A percentile compares a stretch with the other conserved stretches of the same genome.
Conservation (phyloP, 73 alveolate genomes). For the Paramecium tetraurelia region DNA sequence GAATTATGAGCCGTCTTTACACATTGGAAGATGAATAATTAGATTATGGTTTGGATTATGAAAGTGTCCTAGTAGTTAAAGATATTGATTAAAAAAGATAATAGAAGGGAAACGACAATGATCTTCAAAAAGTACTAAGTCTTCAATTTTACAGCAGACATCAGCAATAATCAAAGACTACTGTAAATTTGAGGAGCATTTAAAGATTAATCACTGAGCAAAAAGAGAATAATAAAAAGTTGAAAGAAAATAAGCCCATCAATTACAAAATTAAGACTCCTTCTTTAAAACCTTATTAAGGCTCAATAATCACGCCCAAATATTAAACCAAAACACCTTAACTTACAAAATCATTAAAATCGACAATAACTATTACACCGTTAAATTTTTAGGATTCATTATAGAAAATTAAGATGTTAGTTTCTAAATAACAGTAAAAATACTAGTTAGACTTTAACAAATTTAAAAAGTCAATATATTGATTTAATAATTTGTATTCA, state of each 20-base stretch:
- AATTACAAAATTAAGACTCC: background rate
- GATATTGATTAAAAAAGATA: background rate
- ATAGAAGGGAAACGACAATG: background rate
- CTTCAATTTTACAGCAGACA: background rate
- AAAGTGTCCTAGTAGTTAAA: background rate
- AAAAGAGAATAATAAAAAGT: background rate
- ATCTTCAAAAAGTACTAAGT: background rate
- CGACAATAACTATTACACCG: background rate
- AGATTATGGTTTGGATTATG: background rate
- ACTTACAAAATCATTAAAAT: background rate
- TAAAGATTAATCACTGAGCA: background rate
- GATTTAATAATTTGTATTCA: background rate
- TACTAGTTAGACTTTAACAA: background rate
- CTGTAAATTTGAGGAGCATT: background rate
- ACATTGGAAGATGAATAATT: background rate
- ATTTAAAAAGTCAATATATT: background rate
- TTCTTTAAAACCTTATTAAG: background rate
- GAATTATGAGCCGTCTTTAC: background rate
- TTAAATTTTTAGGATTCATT: slow-evolving; percentile 4
- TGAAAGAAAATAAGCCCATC: background rate
- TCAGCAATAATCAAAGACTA: background rate
- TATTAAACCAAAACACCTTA: background rate
- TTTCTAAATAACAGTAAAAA: background rate
- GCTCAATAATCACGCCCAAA: background rate
- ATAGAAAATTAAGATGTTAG: background rate